These are phyloP conservation scores for Ophiocordyceps camponoti-saundersi DNA, from an alignment of 2,329 filamentous ascomycete genomes.

Conservation along the genomic window DNA sequence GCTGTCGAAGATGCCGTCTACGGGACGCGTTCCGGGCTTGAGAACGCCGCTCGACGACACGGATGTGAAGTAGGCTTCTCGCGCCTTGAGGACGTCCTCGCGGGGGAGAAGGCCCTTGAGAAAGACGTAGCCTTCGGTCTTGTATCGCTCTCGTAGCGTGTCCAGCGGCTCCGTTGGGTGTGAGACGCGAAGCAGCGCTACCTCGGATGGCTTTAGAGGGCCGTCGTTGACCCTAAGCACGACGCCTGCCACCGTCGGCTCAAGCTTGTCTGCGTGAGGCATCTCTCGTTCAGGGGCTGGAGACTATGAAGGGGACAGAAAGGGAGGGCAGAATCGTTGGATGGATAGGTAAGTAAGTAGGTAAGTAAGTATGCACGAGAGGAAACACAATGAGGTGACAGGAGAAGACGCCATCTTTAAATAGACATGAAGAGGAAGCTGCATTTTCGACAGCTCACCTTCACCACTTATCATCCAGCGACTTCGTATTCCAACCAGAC, in stretches of 20 bases:
- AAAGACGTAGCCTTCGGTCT: slow-evolving; percentile 33
- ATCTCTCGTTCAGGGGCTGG: not conserved
- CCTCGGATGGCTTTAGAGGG: not conserved
- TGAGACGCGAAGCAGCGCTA: not conserved
- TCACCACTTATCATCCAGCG: no score
- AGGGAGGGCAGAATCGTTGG: not conserved
- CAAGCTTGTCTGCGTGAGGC: not conserved
- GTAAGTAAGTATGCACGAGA: no score
- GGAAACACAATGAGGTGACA: no score
- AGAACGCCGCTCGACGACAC: slow-evolving; percentile 38
- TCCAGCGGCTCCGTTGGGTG: slow-evolving; percentile 17
- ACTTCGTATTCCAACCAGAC: no score
- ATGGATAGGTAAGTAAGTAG: no score
- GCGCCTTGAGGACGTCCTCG: slow-evolving; percentile 31
- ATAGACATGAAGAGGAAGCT: not conserved
- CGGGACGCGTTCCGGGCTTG: slow-evolving; percentile 29
- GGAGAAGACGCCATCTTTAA: no score
- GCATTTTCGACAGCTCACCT: not conserved
- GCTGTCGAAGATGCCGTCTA: slow-evolving; percentile 32
- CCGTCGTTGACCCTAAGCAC: slow-evolving; percentile 1
- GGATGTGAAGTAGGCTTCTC: slow-evolving; percentile 34
- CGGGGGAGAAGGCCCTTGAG: slow-evolving; percentile 36
- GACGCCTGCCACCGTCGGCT: not conserved
- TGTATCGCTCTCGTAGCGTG: slow-evolving; percentile 21
- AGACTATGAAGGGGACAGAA: not conserved